phyloP scores from a whole-genome alignment of 495 filamentous ascomycete species.

The Patellaria atrata region DNA sequence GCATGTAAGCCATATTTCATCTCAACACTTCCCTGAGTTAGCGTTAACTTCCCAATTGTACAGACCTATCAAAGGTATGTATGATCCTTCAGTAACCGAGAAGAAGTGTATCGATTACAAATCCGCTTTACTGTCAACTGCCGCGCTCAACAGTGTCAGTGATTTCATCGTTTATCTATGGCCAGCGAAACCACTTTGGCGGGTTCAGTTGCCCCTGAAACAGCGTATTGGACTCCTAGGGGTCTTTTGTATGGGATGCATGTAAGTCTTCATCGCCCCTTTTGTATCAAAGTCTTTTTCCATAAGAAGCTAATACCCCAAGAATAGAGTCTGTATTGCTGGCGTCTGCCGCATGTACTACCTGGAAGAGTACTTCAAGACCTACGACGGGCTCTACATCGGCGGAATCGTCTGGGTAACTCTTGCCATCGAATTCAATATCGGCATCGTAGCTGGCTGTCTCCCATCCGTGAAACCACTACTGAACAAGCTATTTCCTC shows the following conservation, averaged over 20 bases:
- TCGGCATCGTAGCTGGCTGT: slow-evolving; percentile 16
- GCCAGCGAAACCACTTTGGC: slow-evolving; percentile 13
- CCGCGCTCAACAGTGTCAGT: slow-evolving; percentile 13
- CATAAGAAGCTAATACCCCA: not conserved
- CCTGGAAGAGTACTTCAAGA: slow-evolving; percentile 12
- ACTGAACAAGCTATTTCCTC: slow-evolving; percentile 12
- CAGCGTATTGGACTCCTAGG: slow-evolving; percentile 12
- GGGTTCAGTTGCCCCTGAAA: slow-evolving; percentile 14
- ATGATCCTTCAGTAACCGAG: slow-evolving; percentile 5
- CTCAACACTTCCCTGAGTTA: not conserved
- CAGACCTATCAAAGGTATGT: slow-evolving; percentile 2
- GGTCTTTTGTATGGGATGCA: slow-evolving; percentile 11
- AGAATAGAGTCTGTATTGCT: too few relatives aligned
- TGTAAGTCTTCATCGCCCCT: slow-evolving; percentile 2
- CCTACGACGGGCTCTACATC: slow-evolving; percentile 8
- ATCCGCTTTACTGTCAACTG: slow-evolving; percentile 6
- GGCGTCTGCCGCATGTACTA: slow-evolving; percentile 14
- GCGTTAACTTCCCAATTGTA: not conserved
- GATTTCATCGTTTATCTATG: slow-evolving; percentile 15
- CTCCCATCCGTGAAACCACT: slow-evolving; percentile 16
- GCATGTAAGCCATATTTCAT: not conserved
- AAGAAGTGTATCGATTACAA: slow-evolving; percentile 12
- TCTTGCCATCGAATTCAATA: slow-evolving; percentile 12
- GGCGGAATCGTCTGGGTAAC: slow-evolving; percentile 8
- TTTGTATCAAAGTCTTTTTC: not conserved